Conservation (phyloP, 805 yeast genomes). For the Zygosaccharomyces gambellarensis region DNA sequence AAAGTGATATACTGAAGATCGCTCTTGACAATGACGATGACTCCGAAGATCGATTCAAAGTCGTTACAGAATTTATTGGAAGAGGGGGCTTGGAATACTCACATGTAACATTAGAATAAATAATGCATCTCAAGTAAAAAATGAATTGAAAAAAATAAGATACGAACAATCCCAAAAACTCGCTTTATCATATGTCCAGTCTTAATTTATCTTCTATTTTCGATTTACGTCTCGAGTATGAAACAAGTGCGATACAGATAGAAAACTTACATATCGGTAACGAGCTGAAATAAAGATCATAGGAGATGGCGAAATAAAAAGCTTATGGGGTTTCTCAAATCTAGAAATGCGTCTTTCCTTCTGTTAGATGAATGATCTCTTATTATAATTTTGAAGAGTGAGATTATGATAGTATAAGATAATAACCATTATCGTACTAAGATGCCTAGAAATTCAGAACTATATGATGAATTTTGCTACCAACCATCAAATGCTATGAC, state of each 20-base stretch:
- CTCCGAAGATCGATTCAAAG: conserved; percentile 60
- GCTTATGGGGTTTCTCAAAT: neutral
- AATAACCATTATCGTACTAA: neutral
- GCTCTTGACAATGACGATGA: conserved; percentile 46
- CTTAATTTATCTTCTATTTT: neutral
- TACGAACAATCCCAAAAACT: neutral
- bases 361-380: neutral
- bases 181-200: neutral
- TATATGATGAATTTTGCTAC: conserved; percentile 22
- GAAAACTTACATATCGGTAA: neutral
- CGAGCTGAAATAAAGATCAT: neutral
- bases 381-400: neutral
- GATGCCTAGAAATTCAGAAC: conserved; percentile 30
- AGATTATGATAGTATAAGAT: neutral
- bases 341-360: neutral
- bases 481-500: conserved; percentile 27
- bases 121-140: neutral
- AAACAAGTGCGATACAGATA: conserved; percentile 3
- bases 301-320: conserved; percentile 1
- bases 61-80: conserved; percentile 77
- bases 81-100: conserved; percentile 72
- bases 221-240: conserved; percentile 12
- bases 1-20: conserved; percentile 57
- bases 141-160: neutral
- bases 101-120: conserved; percentile 10